Evolutionary conservation across 164 flowering plant genomes (phyloP), one percentile per base, ranked within the genome.

Genomic region (Paratinospora sagittata): DNA sequence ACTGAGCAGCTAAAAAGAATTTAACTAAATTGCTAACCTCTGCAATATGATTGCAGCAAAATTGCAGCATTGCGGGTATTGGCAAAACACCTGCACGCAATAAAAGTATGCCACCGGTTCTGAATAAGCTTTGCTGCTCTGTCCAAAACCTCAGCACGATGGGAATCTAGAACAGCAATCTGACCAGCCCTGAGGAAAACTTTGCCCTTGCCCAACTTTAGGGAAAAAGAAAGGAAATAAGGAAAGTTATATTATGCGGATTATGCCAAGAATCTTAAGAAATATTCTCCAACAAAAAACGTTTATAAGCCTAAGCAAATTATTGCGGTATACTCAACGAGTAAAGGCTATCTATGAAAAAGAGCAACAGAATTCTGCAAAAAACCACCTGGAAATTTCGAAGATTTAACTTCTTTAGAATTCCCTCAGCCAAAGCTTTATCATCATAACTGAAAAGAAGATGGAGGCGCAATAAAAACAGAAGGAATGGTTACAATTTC

Each of bases 161-260:
- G 86, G 10, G 90, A 81, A 78, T 96, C 98, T 67, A 96, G 77
- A 70, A 87, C 70, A 34, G 91, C 98, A 78, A 96, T 91, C 80
- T 96, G 99, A 34, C 98, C 99, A 72, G 99, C 91, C 74, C 99
- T 84, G 39, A 96, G 96, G 67, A 93, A 93, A 70, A 90, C 95
- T 82, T 96, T 96, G 57, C 80, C 82, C 81, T 74, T 91, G 24
- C 99, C 98, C 76, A 96, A 72, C 99, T 96, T 82, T 69, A 19
- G 36, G 36, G 47, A 65, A 16, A 60, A 41, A 26, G 45, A 14
- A 70, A 12, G 24, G n/a, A n/a, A n/a, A n/a, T 19, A 34, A 74
- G 13, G 27, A 14, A 78, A 57, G 27, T 34, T 14, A 27, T 62
- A 67, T 13, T 11, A 14, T 14, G 14, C 23, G 19, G 12, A n/a